These are phyloP conservation scores for Elaphomyces granulatus DNA, from an alignment of 495 filamentous ascomycete species.

Conservation along the genomic window DNA sequence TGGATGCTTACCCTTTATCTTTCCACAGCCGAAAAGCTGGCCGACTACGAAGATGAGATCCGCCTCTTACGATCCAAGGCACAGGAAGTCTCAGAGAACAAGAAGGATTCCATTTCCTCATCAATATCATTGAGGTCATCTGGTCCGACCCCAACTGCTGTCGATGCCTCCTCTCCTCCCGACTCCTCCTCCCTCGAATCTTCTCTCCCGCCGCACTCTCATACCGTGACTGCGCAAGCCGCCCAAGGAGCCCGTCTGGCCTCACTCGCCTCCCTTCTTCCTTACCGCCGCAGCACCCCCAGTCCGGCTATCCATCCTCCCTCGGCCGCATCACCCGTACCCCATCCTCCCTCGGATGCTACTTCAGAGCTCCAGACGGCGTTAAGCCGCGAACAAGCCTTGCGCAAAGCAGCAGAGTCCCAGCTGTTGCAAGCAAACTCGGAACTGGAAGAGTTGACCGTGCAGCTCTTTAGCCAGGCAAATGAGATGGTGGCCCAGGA, in stretches of 20 bases:
- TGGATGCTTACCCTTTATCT: too few species aligned
- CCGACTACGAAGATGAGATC: slow-evolving; percentile 91
- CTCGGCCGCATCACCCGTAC: slow-evolving; percentile 12
- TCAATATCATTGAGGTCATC: slow-evolving; percentile 16
- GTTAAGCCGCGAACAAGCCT: slow-evolving; percentile 51
- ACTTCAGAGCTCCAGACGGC: slow-evolving; percentile 52
- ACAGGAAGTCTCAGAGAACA: slow-evolving; percentile 15
- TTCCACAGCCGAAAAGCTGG: slow-evolving; percentile 55
- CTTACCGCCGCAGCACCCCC: slow-evolving; percentile 35
- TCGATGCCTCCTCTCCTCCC: slow-evolving; percentile 13
- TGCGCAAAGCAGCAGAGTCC: slow-evolving; percentile 62
- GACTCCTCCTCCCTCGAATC: slow-evolving; percentile 15
- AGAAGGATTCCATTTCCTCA: slow-evolving; percentile 21
- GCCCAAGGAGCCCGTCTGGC: slow-evolving; percentile 27
- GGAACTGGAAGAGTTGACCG: slow-evolving; percentile 84
- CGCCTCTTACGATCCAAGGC: slow-evolving; percentile 42
- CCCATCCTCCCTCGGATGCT: slow-evolving; percentile 7
- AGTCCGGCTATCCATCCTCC: slow-evolving; percentile 24
- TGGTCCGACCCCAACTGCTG: slow-evolving; percentile 11
- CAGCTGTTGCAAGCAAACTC: slow-evolving; percentile 52
- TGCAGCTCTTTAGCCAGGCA: slow-evolving; percentile 77
- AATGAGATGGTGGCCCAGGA: slow-evolving; percentile 96
- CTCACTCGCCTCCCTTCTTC: slow-evolving; percentile 53
- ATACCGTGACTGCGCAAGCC: too few species aligned
- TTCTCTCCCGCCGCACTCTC: slow-evolving; percentile 25